Base-by-base conservation (phyloP, 208 protist species). In the Crithidia bombi region DNA sequence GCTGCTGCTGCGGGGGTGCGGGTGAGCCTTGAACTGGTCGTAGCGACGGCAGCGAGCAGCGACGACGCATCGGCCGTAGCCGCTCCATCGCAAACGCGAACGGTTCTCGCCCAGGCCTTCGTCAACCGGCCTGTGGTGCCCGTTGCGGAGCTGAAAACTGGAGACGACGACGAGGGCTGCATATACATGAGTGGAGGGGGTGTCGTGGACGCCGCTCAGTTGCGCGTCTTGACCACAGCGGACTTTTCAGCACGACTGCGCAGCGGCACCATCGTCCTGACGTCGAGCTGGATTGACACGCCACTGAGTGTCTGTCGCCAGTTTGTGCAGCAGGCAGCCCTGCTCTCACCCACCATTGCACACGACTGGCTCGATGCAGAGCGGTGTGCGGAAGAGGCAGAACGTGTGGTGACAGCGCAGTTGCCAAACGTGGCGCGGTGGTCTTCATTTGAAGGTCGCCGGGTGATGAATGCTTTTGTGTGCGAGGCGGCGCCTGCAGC, bases 311-410 rank as follows among this genome's bases (percentile, higher is more conserved):
- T 54, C 19, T 46, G 55, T 15, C 19, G 21, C 0, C 32, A 61
- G 0, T 59, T 77, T 9, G 25, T 77, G 23, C 23, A 17, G 44
- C 32, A 39, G 21, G 71, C 56, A 11, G 63, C 71, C 1, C 19
- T 32, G n/a, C 41, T 77, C 12, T 70, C 71, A 2, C 57, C 64
- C 4, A 49, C 71, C 26, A 26, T 77, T 17, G 71, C 71, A 25
- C 36, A 61, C 64, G 55, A 77, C 47, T 77, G 63, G 71, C 46
- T 71, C 11, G 71, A 49, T 15, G 17, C 14, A 5, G 43, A 55
- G 4, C 64, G 64, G 17, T 35, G 55, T 52, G 51, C 25, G 2
- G 57, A 55, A 26, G 33, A n/a, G 21, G 12, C 26, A 19, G 32
- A 21, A 4, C 0, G 52, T 41, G n/a, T n/a, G n/a, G n/a, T n/a